A percentile compares a stretch with the other conserved stretches of the same genome.
phyloP scores from a whole-genome alignment of 73 alveolate genomes.

The Halteria grandinella region DNA sequence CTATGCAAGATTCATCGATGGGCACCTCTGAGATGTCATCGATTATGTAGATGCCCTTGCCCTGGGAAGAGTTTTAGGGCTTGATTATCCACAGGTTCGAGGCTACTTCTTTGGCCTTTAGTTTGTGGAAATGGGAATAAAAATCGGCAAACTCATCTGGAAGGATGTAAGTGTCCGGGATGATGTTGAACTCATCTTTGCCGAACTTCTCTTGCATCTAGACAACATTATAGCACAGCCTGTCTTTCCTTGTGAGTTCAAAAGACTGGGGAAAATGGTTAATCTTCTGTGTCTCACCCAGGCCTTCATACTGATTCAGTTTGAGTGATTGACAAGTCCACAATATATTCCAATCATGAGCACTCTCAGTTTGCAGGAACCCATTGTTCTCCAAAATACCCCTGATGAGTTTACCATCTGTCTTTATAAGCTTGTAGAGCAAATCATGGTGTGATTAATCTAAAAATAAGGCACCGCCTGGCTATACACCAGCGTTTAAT shows the following conservation, averaged over 20 bases:
- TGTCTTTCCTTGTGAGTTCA: slow-evolving; percentile 85
- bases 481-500: slow-evolving; percentile 7
- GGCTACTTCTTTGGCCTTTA: slow-evolving; percentile 57
- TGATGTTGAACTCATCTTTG: slow-evolving; percentile 75
- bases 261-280: slow-evolving; percentile 91
- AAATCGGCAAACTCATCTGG: slow-evolving; percentile 91
- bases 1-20: slow-evolving; percentile 66
- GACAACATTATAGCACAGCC: slow-evolving; percentile 73
- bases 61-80: slow-evolving; percentile 82
- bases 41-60: slow-evolving; percentile 84
- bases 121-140: slow-evolving; percentile 75
- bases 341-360: slow-evolving; percentile 79
- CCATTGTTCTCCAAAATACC: slow-evolving; percentile 65
- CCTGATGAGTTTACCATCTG: slow-evolving; percentile 72
- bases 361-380: slow-evolving; percentile 67
- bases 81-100: slow-evolving; percentile 74
- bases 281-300: slow-evolving; percentile 79
- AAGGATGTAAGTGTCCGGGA: slow-evolving; percentile 86
- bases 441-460: slow-evolving; percentile 41
- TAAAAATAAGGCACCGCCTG: slow-evolving; percentile 44
- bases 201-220: slow-evolving; percentile 80
- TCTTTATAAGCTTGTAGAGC: slow-evolving; percentile 63
- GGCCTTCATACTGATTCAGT: slow-evolving; percentile 63
- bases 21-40: slow-evolving; percentile 77
- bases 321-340: slow-evolving; percentile 66